Evolutionary conservation across 164 flowering plant genomes (phyloP).

Genomic region (Kingdonia uniflora): DNA sequence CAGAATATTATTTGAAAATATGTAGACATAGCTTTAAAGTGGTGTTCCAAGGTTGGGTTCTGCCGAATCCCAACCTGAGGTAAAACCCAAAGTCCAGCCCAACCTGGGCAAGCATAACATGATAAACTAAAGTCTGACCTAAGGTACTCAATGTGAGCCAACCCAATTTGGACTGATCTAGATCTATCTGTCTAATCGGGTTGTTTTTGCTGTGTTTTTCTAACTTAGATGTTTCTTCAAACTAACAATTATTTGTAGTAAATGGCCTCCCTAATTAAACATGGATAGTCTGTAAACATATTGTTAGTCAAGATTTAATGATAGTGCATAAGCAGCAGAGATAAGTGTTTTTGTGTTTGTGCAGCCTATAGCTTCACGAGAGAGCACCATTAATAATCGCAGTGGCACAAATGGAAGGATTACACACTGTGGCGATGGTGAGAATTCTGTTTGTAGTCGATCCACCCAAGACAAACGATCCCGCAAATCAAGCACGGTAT

Average conservation of each 20-base stretch:
- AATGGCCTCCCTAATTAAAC: neutral
- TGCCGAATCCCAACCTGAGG: neutral
- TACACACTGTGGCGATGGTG: constrained; percentile 21
- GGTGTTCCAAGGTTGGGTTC: neutral
- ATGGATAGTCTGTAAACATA: neutral
- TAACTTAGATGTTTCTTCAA: too few species aligned
- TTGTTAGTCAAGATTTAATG: too few species aligned
- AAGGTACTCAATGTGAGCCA: too few species aligned
- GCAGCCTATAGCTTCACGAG: constrained; percentile 79
- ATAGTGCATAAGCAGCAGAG: neutral
- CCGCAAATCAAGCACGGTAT: constrained; percentile 79
- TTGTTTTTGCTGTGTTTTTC: too few species aligned
- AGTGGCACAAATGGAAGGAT: constrained; percentile 20
- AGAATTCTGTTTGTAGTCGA: constrained; percentile 30
- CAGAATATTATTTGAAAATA: neutral
- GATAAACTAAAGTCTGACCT: too few species aligned
- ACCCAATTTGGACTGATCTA: too few species aligned
- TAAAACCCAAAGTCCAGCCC: neutral
- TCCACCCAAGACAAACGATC: constrained; percentile 55
- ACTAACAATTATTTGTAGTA: neutral
- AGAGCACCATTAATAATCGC: constrained; percentile 40
- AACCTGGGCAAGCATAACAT: neutral
- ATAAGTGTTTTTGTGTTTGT: neutral
- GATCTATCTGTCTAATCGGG: too few species aligned
- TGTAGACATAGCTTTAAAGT: neutral